Conservation (phyloP, 345 rosid genomes). For the Citrus sp. region DNA sequence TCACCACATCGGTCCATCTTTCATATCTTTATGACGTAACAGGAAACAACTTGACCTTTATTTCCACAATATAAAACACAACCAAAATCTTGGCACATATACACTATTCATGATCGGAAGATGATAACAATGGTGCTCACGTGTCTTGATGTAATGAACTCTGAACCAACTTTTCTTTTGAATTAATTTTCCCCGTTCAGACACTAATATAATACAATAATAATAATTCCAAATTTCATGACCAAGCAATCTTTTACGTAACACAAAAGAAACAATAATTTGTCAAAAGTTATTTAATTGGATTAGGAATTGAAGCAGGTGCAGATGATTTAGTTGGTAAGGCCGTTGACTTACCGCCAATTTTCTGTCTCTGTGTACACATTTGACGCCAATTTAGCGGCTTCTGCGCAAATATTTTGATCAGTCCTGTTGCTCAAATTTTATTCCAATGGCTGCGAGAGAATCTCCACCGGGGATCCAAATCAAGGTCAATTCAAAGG, state of each 20-base stretch:
- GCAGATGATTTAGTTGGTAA: not conserved
- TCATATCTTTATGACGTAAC: not conserved
- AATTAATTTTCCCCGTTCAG: not conserved
- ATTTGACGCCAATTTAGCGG: not conserved
- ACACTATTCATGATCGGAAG: not conserved
- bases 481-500: conserved; percentile 35
- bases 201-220: not conserved
- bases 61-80: not conserved
- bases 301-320: conserved; percentile 6
- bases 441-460: conserved; percentile 7
- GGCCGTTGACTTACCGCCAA: not conserved
- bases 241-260: not conserved
- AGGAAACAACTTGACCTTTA: not conserved
- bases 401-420: not conserved
- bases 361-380: not conserved
- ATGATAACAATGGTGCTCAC: not conserved
- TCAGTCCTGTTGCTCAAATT: not conserved
- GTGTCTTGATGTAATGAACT: not conserved
- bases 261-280: not conserved
- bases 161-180: not conserved
- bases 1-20: not conserved
- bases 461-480: conserved; percentile 23
- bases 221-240: not conserved
- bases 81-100: not conserved
- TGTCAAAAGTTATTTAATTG: not conserved